Evolutionary conservation across 2,329 filamentous ascomycete species (phyloP), one percentile per base, ranked within the genome.

Genomic region (Colletotrichum eremochloae): DNA sequence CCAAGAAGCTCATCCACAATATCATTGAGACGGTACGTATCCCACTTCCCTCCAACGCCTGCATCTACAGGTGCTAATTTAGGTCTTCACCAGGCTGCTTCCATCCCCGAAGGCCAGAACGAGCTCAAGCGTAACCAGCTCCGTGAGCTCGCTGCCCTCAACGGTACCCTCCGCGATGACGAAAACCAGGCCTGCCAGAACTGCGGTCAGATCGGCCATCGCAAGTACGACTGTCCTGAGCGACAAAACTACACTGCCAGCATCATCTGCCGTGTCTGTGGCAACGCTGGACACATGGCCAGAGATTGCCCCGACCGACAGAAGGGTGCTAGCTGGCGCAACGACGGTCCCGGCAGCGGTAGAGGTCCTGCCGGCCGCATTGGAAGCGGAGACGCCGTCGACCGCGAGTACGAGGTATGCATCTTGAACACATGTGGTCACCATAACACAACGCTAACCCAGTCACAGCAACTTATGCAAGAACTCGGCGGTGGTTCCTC

Each of bases 111-210:
- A 86, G 96, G 96, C 62, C 96, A 99, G 82, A 99, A 99, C 82
- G 96, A 98, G 83, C 92, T 99, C 79, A 99, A 99, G 90, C 92
- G 96, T 68, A 98, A 98, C 84, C 96, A 99, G 84, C 93, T 99
- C 69, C 94, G 96, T 84, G 96, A 99, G 83, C 93, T 99, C 75
- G 96, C 96, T 55, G 95, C 96, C 36, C 93, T 99, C 78, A 99
- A 99, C 90, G 96, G 96, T 90, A 99, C 96, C 11, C 92, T 99
- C 29, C 96, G 96, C 86, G 96, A 99, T 80, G 96, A 99, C 79
- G 96, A 99, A 82, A 99, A 99, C 83, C 96, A 99, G 82, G 96
- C 96, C 76, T 99, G 96, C 85, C 96, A 99, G 86, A 99, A 99
- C 87, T 99, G 94, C 84, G 96, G 96, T 78, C 95, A 98, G 88